Percentiles rank a stretch among this genome's conserved stretches.
Evolutionary conservation across 495 filamentous ascomycete species (phyloP).

Genomic region (Penicillium chermesinum): DNA sequence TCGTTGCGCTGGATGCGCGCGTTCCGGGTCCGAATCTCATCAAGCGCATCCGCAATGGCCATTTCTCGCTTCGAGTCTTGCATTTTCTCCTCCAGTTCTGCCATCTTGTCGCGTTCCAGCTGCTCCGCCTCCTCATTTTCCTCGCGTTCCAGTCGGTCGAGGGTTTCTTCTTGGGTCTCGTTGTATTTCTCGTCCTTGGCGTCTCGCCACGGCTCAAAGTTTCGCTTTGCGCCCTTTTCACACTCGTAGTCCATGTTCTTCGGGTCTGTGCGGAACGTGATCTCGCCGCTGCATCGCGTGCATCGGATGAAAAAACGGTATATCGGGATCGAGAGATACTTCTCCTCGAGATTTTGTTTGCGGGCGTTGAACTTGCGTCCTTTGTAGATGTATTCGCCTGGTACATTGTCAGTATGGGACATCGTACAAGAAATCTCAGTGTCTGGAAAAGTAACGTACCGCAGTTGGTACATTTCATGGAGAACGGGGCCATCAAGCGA

Average conservation of each 20-base stretch:
- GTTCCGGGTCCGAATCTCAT: constrained; percentile 90
- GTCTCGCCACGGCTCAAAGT: constrained; percentile 86
- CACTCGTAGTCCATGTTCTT: constrained; percentile 90
- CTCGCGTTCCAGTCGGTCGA: constrained; percentile 78
- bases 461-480: constrained; percentile 85
- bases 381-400: constrained; percentile 88
- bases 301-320: constrained; percentile 95
- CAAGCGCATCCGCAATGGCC: constrained; percentile 91
- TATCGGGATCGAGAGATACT: constrained; percentile 83
- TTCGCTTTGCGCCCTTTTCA: constrained; percentile 82
- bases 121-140: constrained; percentile 53
- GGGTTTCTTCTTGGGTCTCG: constrained; percentile 80
- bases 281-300: constrained; percentile 82
- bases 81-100: constrained; percentile 75
- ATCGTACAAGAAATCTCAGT: background rate
- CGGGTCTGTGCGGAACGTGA: constrained; percentile 93
- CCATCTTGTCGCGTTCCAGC: constrained; percentile 66
- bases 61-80: constrained; percentile 94
- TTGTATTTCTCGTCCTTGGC: constrained; percentile 45
- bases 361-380: constrained; percentile 96
- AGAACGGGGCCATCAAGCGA: constrained; percentile 95
- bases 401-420: background rate
- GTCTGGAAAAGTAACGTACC: constrained; percentile 23
- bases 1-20: constrained; percentile 75
- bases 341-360: constrained; percentile 90